A percentile compares a stretch with the other conserved stretches of the same genome.
These are phyloP conservation scores for Ichthyophthirius multifiliis DNA, from an alignment of 169 alveolate species.

Conservation along the genomic window DNA sequence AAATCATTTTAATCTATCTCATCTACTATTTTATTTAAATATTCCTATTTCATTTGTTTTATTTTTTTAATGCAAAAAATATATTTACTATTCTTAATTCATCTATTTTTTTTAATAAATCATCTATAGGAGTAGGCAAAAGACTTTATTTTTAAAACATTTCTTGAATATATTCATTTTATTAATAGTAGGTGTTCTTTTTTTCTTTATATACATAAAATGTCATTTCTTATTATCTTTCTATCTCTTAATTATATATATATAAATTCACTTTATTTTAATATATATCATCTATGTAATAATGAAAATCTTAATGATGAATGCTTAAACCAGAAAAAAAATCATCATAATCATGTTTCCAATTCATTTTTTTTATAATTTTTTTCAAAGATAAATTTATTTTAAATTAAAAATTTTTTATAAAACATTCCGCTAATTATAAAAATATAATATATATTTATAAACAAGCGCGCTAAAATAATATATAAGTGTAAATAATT, in stretches of 20 bases:
- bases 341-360: slow-evolving; percentile 1
- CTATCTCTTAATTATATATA: not conserved
- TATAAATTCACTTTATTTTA: not conserved
- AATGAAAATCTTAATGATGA: not conserved
- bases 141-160: not conserved
- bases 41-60: not conserved
- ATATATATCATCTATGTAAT: not conserved
- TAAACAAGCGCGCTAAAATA: too few relatives aligned
- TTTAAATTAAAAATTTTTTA: too few relatives aligned
- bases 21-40: not conserved
- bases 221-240: not conserved
- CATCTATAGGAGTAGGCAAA: slow-evolving; percentile 5
- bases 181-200: not conserved
- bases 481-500: too few relatives aligned
- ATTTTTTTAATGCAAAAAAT: not conserved
- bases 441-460: too few relatives aligned
- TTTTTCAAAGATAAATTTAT: too few relatives aligned
- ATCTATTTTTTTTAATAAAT: not conserved
- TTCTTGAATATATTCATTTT: not conserved
- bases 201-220: not conserved
- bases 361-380: not conserved
- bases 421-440: too few relatives aligned
- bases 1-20: not conserved
- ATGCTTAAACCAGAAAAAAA: not conserved
- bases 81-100: not conserved